Evolutionary conservation across 2,329 filamentous ascomycete species (phyloP), one percentile per base, ranked within the genome.

Genomic region (Colletotrichum chrysophilum): DNA sequence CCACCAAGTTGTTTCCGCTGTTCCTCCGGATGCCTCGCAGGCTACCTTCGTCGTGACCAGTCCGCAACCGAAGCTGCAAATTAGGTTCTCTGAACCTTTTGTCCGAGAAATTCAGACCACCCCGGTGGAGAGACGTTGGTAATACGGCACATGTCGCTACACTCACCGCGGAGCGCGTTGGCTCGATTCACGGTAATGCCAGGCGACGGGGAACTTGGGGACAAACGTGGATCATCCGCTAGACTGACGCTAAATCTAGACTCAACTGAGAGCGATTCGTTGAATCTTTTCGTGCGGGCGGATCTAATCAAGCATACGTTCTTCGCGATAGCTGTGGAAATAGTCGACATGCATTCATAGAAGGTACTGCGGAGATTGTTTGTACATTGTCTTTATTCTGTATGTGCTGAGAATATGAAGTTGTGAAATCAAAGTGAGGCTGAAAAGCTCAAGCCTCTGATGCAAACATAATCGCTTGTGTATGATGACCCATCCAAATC

Each of bases 341-440:
- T 1, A 52, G 18, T 12, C 1, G 43, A 2, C n/a, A 13, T 21
- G n/a, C 6, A 52, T 4, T 13, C 6, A 52, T 0, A 4, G 43
- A 13, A 52, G n/a, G n/a, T 7, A 3, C 12, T 0, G 4, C n/a
- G 5, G 4, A 52, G n/a, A 0, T n/a, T 24, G n/a, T 52, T 21
- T 52, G 43, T 52, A 21, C 43, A 13, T 21, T 52, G n/a, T 52
- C 10, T 52, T 24, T 52, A 21, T 52, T 52, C 10, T 21, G n/a
- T 52, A 21, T 52, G n/a, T 52, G 21, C 43, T 13, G 43, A 52
- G 43, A 52, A 52, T 52, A 13, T 52, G n/a, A 52, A 52, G n/a
- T 1, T 24, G 10, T 52, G 43, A 52, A 52, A 1, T 0, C 6
- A 1, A 52, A 7, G 0, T 24, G n/a, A 21, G 43, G 0, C 43